A percentile compares a stretch with the other conserved stretches of the same genome.
Conservation (phyloP, 2,329 filamentous ascomycete genomes). For the Lomentospora prolificans region DNA sequence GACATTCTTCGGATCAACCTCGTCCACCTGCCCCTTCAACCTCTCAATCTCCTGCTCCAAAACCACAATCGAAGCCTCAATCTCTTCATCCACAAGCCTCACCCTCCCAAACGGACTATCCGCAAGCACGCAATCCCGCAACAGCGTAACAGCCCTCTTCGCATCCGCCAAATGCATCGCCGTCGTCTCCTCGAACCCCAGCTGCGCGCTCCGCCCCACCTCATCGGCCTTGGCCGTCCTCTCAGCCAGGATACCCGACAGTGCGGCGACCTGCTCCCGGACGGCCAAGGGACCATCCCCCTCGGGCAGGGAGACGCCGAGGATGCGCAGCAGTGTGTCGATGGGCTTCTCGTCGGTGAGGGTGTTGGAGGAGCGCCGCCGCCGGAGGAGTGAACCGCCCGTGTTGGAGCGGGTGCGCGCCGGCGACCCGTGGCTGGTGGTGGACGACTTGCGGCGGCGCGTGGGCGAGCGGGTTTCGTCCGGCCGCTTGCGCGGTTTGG, state of each 20-base stretch:
- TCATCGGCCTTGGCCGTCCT: conserved; percentile 31
- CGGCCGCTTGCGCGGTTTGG: conserved; percentile 12
- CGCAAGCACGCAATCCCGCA: conserved; percentile 41
- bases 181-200: conserved; percentile 35
- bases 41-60: conserved; percentile 34
- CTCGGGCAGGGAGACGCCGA: conserved; percentile 33
- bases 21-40: conserved; percentile 26
- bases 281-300: conserved; percentile 12
- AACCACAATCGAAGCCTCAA: conserved; percentile 39
- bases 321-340: conserved; percentile 36
- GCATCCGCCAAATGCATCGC: conserved; percentile 36
- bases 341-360: conserved; percentile 27
- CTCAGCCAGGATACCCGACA: conserved; percentile 28
- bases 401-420: conserved; percentile 17
- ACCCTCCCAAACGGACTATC: conserved; percentile 41
- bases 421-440: conserved; percentile 20
- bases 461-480: conserved; percentile 15
- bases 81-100: conserved; percentile 40
- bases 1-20: conserved; percentile 26
- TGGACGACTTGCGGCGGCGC: conserved; percentile 8
- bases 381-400: conserved; percentile 13
- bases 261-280: conserved; percentile 17
- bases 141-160: conserved; percentile 34
- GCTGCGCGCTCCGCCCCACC: conserved; percentile 35
- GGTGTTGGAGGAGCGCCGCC: conserved; percentile 26